These are phyloP conservation scores for Phytomonas sp. DNA, from an alignment of 208 protist species.

Conservation along the genomic window DNA sequence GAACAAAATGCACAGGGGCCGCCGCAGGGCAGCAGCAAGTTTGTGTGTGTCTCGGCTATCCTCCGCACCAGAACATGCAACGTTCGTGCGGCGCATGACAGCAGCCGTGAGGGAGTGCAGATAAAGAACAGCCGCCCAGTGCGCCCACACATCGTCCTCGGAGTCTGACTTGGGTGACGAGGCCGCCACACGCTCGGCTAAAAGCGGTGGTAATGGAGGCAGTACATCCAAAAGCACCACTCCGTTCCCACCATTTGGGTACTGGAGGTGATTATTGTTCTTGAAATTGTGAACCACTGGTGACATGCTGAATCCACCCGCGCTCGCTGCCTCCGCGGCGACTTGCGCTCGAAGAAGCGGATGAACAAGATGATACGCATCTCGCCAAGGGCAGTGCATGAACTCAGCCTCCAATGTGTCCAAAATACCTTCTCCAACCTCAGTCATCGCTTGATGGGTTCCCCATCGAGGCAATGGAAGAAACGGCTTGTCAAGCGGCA, in stretches of 20 bases:
- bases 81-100: slow-evolving; percentile 48
- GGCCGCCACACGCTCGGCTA: slow-evolving; percentile 8
- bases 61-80: slow-evolving; percentile 34
- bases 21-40: slow-evolving; percentile 25
- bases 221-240: slow-evolving; percentile 3
- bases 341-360: slow-evolving; percentile 27
- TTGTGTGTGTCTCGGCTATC: slow-evolving; percentile 33
- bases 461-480: not conserved
- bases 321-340: not conserved
- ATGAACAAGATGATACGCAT: slow-evolving; percentile 34
- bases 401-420: slow-evolving; percentile 13
- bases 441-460: not conserved
- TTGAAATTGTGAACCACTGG: not conserved
- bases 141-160: slow-evolving; percentile 25
- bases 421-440: not conserved
- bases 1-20: slow-evolving; percentile 86
- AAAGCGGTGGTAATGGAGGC: slow-evolving; percentile 7
- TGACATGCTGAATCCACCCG: not conserved
- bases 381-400: slow-evolving; percentile 43
- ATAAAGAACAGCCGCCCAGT: slow-evolving; percentile 46
- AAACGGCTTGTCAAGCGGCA: slow-evolving; percentile 38
- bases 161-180: slow-evolving; percentile 5
- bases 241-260: not conserved
- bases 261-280: not conserved
- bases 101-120: slow-evolving; percentile 63